Base-by-base conservation (phyloP, 192 early-diverging fungal genomes). In the Chytriomyces sp. region DNA sequence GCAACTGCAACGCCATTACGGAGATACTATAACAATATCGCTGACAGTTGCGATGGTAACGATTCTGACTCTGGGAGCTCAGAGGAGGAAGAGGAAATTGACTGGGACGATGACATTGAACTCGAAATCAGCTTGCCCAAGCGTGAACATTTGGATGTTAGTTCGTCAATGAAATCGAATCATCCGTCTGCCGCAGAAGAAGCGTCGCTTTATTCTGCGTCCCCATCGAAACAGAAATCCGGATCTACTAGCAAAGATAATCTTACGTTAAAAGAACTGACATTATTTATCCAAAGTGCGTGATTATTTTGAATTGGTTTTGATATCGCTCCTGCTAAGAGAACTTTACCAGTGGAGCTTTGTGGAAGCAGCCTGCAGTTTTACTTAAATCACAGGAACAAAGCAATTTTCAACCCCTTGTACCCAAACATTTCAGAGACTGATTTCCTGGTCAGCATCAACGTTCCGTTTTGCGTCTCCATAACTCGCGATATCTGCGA, bases 401-500 rank as follows among this genome's bases (percentile, higher is more conserved):
- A 63, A 64, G 68, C 69, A 6, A 64, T 69, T 9, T 78, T 45
- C 24, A 63, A 48, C 60, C 8, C 18, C 13, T 26, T 50, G 6
- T 69, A 65, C 47, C 26, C 26, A 9, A 43, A 16, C 9, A 64
- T 69, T 13, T 64, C 60, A 13, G 68, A 70, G 16, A 9, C 43
- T 16, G 77, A 72, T 16, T 47, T 78, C 5, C 84, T 91, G 16
- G 91, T 93, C 67, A 85, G 83, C 4, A 82, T 85, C 4, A 77
- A 84, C 68, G 87, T 85, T 45, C 77, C 87, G 61, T 75, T 88
- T 75, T 75, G 73, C 35, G 23, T 57, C 24, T 64, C 63, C 9
- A 85, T 96, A 68, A 93, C 95, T 67, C 68, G 87, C 64, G 87
- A 91, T 16, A 89, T 98, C 23, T 84, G 94, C 8, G 86, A 94